These are phyloP conservation scores for Acanthamoeba triangularis DNA, from an alignment of 208 protist genomes.

Conservation along the genomic window DNA sequence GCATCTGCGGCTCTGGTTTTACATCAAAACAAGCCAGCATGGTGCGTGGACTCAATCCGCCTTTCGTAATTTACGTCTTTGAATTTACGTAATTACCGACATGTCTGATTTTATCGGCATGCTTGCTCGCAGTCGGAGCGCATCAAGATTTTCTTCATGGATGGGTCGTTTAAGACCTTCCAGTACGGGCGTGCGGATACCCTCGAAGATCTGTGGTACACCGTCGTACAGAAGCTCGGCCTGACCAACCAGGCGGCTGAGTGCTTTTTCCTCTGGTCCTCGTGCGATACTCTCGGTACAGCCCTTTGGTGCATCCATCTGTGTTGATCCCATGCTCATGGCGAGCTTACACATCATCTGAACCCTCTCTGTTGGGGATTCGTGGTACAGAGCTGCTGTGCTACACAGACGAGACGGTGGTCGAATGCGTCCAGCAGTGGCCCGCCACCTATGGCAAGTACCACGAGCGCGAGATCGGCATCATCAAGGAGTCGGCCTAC, in stretches of 20 bases:
- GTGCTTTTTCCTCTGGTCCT: constrained; percentile 77
- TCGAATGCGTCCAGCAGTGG: constrained; percentile 26
- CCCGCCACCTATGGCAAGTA: constrained; percentile 39
- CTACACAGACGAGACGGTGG: constrained; percentile 63
- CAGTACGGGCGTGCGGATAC: constrained; percentile 1
- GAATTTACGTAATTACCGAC: background rate
- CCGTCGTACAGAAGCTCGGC: constrained; percentile 65
- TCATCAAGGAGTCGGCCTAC: constrained; percentile 65
- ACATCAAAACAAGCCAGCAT: background rate
- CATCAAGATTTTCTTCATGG: constrained; percentile 77
- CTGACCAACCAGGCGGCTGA: constrained; percentile 71
- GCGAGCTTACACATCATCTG: too few species aligned
- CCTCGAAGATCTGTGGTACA: constrained; percentile 71
- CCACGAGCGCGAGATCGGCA: constrained; percentile 49
- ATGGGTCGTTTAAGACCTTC: constrained; percentile 73
- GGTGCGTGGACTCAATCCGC: background rate
- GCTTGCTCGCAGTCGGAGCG: background rate
- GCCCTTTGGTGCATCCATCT: too few species aligned
- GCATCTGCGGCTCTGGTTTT: too few species aligned
- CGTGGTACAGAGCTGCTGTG: constrained; percentile 46
- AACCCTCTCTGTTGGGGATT: background rate
- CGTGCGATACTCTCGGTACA: constrained; percentile 57
- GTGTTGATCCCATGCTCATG: background rate
- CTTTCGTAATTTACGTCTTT: too few species aligned
- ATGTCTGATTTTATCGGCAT: background rate